phyloP scores from a whole-genome alignment of 1,284 basidiomycete species.

The Ganoderma resinaceum region DNA sequence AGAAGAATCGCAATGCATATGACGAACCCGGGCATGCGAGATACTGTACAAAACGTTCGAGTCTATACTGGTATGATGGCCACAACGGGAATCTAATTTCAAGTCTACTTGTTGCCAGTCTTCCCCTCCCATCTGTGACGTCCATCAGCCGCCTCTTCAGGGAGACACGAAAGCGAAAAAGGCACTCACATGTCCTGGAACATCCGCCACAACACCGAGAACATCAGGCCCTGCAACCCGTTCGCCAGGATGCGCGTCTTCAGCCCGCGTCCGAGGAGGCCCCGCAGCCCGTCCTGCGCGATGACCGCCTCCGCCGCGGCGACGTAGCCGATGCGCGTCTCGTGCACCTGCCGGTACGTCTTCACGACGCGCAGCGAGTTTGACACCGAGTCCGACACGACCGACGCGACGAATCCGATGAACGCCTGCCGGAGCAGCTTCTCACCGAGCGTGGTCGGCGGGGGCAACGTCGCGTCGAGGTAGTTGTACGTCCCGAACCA shows the following conservation, averaged over 20 bases:
- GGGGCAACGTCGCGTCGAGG: slow-evolving; percentile 69
- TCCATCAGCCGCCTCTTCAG: neutral
- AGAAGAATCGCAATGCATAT: neutral
- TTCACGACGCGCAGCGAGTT: slow-evolving; percentile 92
- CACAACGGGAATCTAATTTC: neutral
- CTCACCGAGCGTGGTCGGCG: slow-evolving; percentile 56
- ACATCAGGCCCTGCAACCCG: slow-evolving; percentile 86
- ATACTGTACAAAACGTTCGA: neutral
- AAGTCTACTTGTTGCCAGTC: slow-evolving; percentile 30
- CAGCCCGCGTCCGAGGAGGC: slow-evolving; percentile 82
- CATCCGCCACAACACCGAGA: slow-evolving; percentile 84
- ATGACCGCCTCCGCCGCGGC: slow-evolving; percentile 75
- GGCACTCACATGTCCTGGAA: slow-evolving; percentile 81
- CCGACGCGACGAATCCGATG: slow-evolving; percentile 86
- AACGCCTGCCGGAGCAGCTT: slow-evolving; percentile 81
- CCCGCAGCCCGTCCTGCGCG: slow-evolving; percentile 66
- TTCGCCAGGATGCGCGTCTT: slow-evolving; percentile 87
- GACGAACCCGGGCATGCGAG: neutral
- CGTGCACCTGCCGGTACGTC: slow-evolving; percentile 90
- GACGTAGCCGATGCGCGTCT: slow-evolving; percentile 76
- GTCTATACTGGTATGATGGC: neutral
- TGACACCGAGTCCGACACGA: slow-evolving; percentile 82
- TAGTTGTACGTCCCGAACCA: slow-evolving; percentile 89
- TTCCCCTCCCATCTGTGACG: slow-evolving; percentile 43
- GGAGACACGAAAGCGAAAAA: neutral